Conservation (phyloP, 345 rosid species). For the Jatropha curcas region DNA sequence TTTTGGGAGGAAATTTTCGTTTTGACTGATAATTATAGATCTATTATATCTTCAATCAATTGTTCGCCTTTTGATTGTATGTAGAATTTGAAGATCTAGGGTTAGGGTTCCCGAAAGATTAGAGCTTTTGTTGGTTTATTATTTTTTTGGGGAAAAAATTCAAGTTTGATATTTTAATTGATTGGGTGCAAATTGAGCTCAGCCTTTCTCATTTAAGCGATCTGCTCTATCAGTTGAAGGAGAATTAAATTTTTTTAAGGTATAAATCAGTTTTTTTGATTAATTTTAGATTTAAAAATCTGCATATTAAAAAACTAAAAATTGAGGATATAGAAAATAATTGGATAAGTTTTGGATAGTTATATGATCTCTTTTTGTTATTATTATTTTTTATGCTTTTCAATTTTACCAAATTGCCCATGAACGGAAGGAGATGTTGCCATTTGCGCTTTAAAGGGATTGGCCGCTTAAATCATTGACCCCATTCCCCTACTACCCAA, state of each 20-base stretch:
- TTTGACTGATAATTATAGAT: constrained; percentile 21
- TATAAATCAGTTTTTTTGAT: constrained; percentile 6
- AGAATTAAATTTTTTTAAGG: constrained; percentile 28
- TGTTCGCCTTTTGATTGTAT: neutral
- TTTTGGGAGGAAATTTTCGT: neutral
- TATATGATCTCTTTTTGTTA: neutral
- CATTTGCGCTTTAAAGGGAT: neutral
- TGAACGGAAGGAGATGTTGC: neutral
- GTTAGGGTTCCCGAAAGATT: constrained; percentile 30
- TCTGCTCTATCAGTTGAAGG: constrained; percentile 20
- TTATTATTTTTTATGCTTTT: neutral
- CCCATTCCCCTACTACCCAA: neutral
- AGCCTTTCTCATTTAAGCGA: constrained; percentile 17
- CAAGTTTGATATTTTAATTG: no score
- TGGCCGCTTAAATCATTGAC: neutral
- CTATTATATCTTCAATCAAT: constrained; percentile 5
- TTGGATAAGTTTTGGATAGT: neutral
- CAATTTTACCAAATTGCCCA: constrained; percentile 8
- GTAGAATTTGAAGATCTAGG: constrained; percentile 37
- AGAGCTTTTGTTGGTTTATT: constrained; percentile 17
- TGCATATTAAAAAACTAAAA: neutral
- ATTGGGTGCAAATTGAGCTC: neutral
- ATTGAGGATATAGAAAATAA: neutral
- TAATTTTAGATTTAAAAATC: neutral
- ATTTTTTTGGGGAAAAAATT: no score